These are phyloP conservation scores for Wickerhamomyces tratensis DNA, from an alignment of 805 yeast genomes.

Conservation along the genomic window DNA sequence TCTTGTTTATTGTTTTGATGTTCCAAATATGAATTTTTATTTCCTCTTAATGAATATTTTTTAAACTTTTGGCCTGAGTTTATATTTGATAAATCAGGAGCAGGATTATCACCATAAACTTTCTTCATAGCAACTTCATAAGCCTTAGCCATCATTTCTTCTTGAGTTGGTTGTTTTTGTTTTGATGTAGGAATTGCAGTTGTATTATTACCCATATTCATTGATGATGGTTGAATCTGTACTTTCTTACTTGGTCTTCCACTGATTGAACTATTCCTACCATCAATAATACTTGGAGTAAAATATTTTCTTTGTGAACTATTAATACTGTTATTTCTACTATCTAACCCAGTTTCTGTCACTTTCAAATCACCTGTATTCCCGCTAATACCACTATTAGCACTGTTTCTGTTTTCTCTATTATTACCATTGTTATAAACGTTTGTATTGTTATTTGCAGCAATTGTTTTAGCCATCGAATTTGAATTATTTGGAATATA, in stretches of 20 bases:
- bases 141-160: constrained; percentile 44
- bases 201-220: not conserved
- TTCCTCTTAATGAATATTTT: constrained; percentile 10
- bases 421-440: not conserved
- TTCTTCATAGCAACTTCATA: constrained; percentile 41
- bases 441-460: not conserved
- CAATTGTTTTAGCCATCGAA: not conserved
- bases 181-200: too few species aligned
- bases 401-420: not conserved
- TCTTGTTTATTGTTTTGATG: not conserved
- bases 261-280: too few species aligned
- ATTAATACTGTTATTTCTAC: not conserved
- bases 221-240: constrained; percentile 10
- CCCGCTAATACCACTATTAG: not conserved
- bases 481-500: not conserved
- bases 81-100: constrained; percentile 1
- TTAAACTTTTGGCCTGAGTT: constrained; percentile 6
- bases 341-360: not conserved
- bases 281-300: not conserved
- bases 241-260: not conserved
- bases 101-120: constrained; percentile 35
- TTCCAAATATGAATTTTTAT: not conserved
- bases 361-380: not conserved
- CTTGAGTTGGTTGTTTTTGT: not conserved
- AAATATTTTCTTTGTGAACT: not conserved